phyloP scores from a whole-genome alignment of 1,284 basidiomycete genomes.

The Ganoderma resinaceum region DNA sequence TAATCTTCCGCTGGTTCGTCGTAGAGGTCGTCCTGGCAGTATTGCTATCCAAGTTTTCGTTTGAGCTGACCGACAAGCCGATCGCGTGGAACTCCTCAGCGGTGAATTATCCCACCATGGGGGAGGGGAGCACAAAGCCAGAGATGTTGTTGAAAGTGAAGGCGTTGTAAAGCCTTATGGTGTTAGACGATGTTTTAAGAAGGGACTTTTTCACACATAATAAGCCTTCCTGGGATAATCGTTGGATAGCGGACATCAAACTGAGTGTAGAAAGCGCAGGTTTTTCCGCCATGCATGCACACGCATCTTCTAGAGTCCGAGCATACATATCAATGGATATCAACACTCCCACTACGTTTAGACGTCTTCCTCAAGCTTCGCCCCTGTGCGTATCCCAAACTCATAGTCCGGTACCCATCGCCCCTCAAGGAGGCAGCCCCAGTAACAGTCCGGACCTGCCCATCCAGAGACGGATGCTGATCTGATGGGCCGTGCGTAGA shows the following conservation, averaged over 20 bases:
- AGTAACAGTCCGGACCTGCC: neutral
- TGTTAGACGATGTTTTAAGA: neutral
- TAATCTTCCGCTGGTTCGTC: neutral
- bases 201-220: neutral
- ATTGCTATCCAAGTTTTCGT: slow-evolving; percentile 19
- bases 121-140: slow-evolving; percentile 27
- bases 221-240: neutral
- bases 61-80: slow-evolving; percentile 22
- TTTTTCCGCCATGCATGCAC: neutral
- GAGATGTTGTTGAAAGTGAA: slow-evolving; percentile 28
- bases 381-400: slow-evolving; percentile 28
- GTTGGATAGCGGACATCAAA: neutral
- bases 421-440: slow-evolving; percentile 7
- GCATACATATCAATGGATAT: slow-evolving; percentile 14
- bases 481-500: slow-evolving; percentile 9
- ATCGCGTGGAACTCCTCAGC: slow-evolving; percentile 34
- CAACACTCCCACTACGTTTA: slow-evolving; percentile 26
- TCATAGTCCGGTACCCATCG: slow-evolving; percentile 27
- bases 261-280: neutral
- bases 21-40: slow-evolving; percentile 26
- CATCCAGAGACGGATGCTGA: neutral
- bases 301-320: neutral
- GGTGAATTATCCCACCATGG: slow-evolving; percentile 32
- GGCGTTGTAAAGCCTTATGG: neutral
- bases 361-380: slow-evolving; percentile 21